phyloP scores from a whole-genome alignment of 768 basidiomycete genomes.

The Clavulina sp. region DNA sequence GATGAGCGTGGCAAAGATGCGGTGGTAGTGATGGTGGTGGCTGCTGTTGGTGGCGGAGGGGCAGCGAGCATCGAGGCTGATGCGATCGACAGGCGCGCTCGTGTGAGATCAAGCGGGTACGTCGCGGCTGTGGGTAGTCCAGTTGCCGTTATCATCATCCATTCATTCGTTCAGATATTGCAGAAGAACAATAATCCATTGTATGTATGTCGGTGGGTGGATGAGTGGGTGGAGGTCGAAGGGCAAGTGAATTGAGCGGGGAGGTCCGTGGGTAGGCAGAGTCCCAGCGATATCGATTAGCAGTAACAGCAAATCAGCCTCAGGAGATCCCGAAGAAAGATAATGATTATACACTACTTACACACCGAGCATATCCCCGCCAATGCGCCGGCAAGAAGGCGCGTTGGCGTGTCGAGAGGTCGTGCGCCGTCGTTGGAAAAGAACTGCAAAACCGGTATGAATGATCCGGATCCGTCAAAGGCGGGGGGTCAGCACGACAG shows the following conservation, averaged over 20 bases:
- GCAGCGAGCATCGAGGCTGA: conserved; percentile 53
- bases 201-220: no score
- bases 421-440: conserved; percentile 52
- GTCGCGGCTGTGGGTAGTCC: conserved; percentile 39
- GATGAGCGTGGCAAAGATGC: not conserved
- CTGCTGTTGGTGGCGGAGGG: conserved; percentile 17
- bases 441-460: conserved; percentile 26
- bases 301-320: no score
- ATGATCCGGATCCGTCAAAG: not conserved
- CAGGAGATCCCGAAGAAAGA: not conserved
- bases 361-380: conserved; percentile 93
- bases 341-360: conserved; percentile 26
- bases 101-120: conserved; percentile 84
- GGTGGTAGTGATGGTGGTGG: conserved; percentile 9
- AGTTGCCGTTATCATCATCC: no score
- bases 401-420: conserved; percentile 74
- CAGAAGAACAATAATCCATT: no score
- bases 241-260: no score
- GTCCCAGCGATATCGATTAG: no score
- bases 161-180: no score
- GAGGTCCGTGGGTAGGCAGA: no score
- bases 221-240: no score
- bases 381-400: conserved; percentile 70
- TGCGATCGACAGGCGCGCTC: conserved; percentile 75
- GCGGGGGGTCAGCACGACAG: no score